Conservation (phyloP, 148 eudicot species). For the Pouteria glomerata region DNA sequence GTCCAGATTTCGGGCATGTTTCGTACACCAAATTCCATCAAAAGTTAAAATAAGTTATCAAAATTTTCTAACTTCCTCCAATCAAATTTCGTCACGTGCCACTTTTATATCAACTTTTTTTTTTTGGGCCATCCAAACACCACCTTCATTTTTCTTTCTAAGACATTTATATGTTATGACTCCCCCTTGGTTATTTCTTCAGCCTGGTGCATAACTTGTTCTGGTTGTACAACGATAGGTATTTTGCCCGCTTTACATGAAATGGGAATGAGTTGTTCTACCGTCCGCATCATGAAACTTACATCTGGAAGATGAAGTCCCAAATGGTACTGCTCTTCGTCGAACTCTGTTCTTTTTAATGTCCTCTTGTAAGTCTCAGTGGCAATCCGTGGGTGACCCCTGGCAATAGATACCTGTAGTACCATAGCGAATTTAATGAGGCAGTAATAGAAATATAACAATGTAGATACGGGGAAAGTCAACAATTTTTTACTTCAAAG, state of each 20-base stretch:
- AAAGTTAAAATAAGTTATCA: too few relatives aligned
- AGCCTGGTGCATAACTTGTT: not conserved
- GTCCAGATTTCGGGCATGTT: too few relatives aligned
- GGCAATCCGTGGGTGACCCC: constrained; percentile 60
- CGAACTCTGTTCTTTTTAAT: constrained; percentile 35
- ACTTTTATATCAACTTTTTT: too few relatives aligned
- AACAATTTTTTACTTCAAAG: too few relatives aligned
- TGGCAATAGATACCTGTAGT: constrained; percentile 54
- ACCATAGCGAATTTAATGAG: not conserved
- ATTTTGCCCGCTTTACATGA: not conserved
- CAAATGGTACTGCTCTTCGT: constrained; percentile 34
- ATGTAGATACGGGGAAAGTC: not conserved
- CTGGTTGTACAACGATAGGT: not conserved
- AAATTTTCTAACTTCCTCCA: too few relatives aligned
- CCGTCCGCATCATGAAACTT: constrained; percentile 41
- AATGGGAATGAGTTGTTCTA: constrained; percentile 24
- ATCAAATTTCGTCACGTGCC: too few relatives aligned
- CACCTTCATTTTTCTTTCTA: not conserved
- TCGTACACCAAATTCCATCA: too few relatives aligned
- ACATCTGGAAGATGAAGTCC: constrained; percentile 47
- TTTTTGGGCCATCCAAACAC: too few relatives aligned
- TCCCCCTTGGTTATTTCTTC: not conserved
- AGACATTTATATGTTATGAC: not conserved
- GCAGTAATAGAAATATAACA: not conserved
- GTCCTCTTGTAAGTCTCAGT: constrained; percentile 46